Percentiles rank a stretch among this genome's conserved stretches.
phyloP scores from a whole-genome alignment of 768 basidiomycete species.

The Exsudoporus frostii region DNA sequence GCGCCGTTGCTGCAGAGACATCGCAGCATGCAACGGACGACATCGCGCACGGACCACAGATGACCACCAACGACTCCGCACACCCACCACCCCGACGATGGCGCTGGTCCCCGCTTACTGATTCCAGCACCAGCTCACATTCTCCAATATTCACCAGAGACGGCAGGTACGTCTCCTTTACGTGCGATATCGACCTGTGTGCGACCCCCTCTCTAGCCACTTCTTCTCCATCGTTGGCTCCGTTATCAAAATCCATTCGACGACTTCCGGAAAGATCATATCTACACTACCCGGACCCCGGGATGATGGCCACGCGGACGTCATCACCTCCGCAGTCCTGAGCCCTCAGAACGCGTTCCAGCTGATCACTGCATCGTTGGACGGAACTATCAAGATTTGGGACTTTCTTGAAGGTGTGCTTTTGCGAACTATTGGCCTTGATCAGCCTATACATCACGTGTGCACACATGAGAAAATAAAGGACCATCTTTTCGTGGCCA shows the following conservation, averaged over 20 bases:
- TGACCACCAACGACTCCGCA: not conserved
- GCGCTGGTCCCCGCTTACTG: conserved; percentile 72
- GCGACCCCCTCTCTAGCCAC: conserved; percentile 50
- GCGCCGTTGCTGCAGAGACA: conserved; percentile 24
- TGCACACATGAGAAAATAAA: conserved; percentile 68
- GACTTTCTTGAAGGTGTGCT: conserved; percentile 85
- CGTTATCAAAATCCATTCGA: conserved; percentile 83
- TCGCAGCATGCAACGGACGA: conserved; percentile 5
- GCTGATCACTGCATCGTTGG: conserved; percentile 78
- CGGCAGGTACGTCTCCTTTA: conserved; percentile 57
- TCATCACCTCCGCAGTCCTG: conserved; percentile 71
- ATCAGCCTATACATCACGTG: conserved; percentile 66
- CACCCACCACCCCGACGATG: conserved; percentile 20
- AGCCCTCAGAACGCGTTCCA: conserved; percentile 88
- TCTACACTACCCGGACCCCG: conserved; percentile 70
- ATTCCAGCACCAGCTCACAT: conserved; percentile 57
- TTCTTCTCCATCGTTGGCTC: conserved; percentile 86
- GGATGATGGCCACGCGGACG: conserved; percentile 39
- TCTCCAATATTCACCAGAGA: conserved; percentile 86
- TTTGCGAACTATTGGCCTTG: conserved; percentile 68
- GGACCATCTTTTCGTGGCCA: conserved; percentile 69
- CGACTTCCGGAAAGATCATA: conserved; percentile 70
- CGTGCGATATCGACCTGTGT: conserved; percentile 9
- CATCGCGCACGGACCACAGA: conserved; percentile 17
- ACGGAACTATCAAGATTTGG: conserved; percentile 89